Conservation (phyloP, 2,329 filamentous ascomycete species). For the Aspergillus sp. region DNA sequence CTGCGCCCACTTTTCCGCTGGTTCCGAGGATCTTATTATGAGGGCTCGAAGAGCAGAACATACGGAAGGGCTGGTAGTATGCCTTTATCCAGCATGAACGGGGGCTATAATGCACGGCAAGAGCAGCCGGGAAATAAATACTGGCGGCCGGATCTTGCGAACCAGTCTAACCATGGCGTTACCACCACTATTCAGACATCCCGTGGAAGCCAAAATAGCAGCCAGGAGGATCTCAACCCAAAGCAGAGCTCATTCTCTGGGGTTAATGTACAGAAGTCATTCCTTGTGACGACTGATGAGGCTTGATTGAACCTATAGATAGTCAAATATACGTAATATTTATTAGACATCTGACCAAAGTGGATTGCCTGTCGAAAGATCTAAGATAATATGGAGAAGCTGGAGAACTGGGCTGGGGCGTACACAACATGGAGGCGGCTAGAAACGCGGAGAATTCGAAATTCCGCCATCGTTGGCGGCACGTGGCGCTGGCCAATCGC, state of each 20-base stretch:
- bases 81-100: slow-evolving; percentile 32
- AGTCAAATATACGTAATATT: not conserved
- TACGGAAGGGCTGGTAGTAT: slow-evolving; percentile 26
- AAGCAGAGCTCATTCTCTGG: slow-evolving; percentile 24
- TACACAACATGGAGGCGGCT: not conserved
- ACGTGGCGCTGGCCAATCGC: slow-evolving; percentile 23
- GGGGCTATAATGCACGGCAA: slow-evolving; percentile 15
- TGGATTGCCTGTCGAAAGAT: no score
- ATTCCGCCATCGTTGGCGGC: slow-evolving; percentile 19
- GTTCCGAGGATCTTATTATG: slow-evolving; percentile 31
- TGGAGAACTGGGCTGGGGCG: no score
- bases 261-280: slow-evolving; percentile 37
- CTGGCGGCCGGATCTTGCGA: slow-evolving; percentile 33
- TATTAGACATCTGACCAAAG: not conserved
- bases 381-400: no score
- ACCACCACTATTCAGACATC: slow-evolving; percentile 31
- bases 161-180: slow-evolving; percentile 25
- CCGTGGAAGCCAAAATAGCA: slow-evolving; percentile 29
- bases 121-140: slow-evolving; percentile 24
- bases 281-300: slow-evolving; percentile 30
- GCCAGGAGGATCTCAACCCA: slow-evolving; percentile 35
- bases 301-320: slow-evolving; percentile 7
- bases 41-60: slow-evolving; percentile 22
- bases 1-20: slow-evolving; percentile 50
- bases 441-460: slow-evolving; percentile 16